A percentile compares a stretch with the other conserved stretches of the same genome.
phyloP scores from a whole-genome alignment of 179 eudicot species.

The Heliamphora pulchella region DNA sequence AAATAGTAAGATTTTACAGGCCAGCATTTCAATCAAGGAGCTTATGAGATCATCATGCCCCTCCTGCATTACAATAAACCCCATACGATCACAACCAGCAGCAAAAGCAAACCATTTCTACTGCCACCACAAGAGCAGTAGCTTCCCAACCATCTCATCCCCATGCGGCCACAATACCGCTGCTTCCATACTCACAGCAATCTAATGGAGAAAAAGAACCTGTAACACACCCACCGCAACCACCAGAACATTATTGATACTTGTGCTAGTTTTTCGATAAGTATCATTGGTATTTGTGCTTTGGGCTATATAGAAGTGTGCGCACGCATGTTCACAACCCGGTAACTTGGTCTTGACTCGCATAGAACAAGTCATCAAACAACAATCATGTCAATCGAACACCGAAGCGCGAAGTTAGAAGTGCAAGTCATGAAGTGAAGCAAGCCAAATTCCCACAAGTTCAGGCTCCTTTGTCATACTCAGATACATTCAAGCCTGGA shows the following conservation, averaged over 20 bases:
- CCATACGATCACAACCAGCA: neutral
- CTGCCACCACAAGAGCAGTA: constrained; percentile 5
- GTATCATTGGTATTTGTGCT: no score
- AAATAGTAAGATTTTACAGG: neutral
- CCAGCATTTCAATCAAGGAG: neutral
- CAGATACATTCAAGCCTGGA: neutral
- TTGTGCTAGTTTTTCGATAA: no score
- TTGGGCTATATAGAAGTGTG: no score
- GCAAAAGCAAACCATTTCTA: neutral
- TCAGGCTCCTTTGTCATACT: neutral
- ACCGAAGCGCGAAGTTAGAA: no score
- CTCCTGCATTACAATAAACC: constrained; percentile 1
- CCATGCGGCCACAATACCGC: neutral
- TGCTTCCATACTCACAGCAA: neutral
- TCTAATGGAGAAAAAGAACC: neutral
- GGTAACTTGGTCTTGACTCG: no score
- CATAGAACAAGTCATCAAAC: no score
- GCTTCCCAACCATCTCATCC: neutral
- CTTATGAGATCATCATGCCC: neutral
- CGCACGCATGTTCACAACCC: no score
- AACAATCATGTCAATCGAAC: no score
- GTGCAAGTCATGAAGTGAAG: neutral
- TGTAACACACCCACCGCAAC: neutral
- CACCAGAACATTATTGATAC: neutral
- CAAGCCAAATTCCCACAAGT: neutral